A percentile compares a stretch with the other conserved stretches of the same genome.
These are phyloP conservation scores for Wolfiporia cocos DNA, from an alignment of 1,284 basidiomycete genomes.

Conservation along the genomic window DNA sequence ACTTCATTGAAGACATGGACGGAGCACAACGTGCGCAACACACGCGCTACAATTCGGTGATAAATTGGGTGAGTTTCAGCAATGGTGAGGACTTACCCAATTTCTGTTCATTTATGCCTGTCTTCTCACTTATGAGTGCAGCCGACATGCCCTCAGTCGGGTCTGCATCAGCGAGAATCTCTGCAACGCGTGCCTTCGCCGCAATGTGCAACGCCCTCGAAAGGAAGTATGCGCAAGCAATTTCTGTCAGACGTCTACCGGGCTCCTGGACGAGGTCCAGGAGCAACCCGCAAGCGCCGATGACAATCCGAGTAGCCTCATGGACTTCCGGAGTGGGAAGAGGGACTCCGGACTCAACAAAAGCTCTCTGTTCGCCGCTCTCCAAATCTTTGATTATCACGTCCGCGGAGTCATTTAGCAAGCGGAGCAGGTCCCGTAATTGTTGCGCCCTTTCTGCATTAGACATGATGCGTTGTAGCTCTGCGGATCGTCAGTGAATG, in stretches of 20 bases:
- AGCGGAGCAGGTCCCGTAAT: neutral
- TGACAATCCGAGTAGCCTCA: slow-evolving; percentile 7
- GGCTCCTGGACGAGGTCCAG: slow-evolving; percentile 10
- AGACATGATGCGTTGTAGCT: too few species aligned
- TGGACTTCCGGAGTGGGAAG: slow-evolving; percentile 5
- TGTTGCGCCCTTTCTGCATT: neutral
- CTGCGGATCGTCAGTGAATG: too few species aligned
- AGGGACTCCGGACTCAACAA: neutral
- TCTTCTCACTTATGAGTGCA: slow-evolving; percentile 1
- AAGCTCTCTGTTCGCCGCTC: neutral
- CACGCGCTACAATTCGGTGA: neutral
- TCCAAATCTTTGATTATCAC: slow-evolving; percentile 4
- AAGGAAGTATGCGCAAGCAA: slow-evolving; percentile 5
- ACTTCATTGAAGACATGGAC: slow-evolving; percentile 10
- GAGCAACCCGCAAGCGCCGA: slow-evolving; percentile 7
- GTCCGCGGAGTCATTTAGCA: slow-evolving; percentile 4
- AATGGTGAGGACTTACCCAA: neutral
- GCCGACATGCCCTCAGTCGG: slow-evolving; percentile 3
- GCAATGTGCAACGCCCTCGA: slow-evolving; percentile 13
- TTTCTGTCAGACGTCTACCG: slow-evolving; percentile 7
- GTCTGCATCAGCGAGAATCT: slow-evolving; percentile 8
- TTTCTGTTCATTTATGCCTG: slow-evolving; percentile 6
- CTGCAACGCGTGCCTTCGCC: slow-evolving; percentile 8
- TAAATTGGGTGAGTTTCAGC: neutral
- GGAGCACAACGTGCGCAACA: slow-evolving; percentile 7